Evolutionary conservation across 2,329 filamentous ascomycete genomes (phyloP), one percentile per base, ranked within the genome.

Genomic region (Venturia oleaginea): DNA sequence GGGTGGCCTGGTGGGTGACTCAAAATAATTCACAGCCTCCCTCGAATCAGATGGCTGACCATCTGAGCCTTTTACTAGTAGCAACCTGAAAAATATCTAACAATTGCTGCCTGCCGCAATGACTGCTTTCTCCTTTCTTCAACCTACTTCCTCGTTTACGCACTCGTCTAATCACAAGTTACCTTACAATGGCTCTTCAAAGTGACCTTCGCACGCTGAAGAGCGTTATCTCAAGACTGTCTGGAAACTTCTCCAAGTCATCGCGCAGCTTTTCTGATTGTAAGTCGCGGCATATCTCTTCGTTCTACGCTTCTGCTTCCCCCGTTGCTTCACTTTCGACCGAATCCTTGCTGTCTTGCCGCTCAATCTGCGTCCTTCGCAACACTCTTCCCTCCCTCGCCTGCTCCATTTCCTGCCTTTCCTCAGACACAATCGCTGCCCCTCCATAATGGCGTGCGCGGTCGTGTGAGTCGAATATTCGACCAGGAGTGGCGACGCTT

Each of bases 141-240:
- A 5, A 37, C 43, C 59, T 15, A 17, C 40, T 22, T 38, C 34
- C 22, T 60, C 34, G 34, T 38, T 42, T 40, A 24, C 57, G 34
- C 57, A 8, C 22, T 22, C 24, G 17, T 32, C 5, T 27, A 19
- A 22, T 24, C 43, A 19, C n/a, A 17, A 3, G 15, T 51, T 51
- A 7, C 57, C 22, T 27, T 27, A 1, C 57, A 60, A 60, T 60
- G 42, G 42, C 61, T 10, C 46, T 63, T 10, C 61, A 55, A 38
- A 32, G n/a, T 38, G 61, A 63, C 17, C 43, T 63, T 22, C 40
- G 48, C 27, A 57, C 46, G 1, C 34, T 63, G 61, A 63, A 63
- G 48, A 15, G 19, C 13, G 17, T 57, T 13, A 55, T 43, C 30
- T 57, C 43, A 19, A 38, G 10, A 15, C 48, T 63, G 7, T 40